These are phyloP conservation scores for Amphicarpaea edgeworthii DNA, from an alignment of 306 rosid genomes.

Conservation along the genomic window DNA sequence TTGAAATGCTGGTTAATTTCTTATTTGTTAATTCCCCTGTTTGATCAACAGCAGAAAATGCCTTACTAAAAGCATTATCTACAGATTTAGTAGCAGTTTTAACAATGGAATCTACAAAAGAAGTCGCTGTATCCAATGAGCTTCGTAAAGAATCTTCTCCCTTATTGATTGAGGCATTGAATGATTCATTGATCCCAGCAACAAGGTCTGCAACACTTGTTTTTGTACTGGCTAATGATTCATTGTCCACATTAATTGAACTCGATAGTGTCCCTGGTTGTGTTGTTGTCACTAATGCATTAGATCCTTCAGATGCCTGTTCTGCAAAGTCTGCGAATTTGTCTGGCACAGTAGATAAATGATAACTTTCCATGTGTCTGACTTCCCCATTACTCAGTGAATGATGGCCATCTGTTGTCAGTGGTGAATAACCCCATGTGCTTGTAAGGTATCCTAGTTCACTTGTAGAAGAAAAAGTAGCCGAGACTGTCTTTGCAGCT, in stretches of 20 bases:
- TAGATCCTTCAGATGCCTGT: conserved; percentile 44
- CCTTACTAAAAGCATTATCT: conserved; percentile 59
- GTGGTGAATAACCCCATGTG: conserved; percentile 1
- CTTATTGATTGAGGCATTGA: conserved; percentile 55
- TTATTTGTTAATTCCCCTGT: conserved; percentile 67
- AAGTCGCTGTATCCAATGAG: conserved; percentile 62
- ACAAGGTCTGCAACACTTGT: conserved; percentile 58
- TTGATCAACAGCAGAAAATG: conserved; percentile 68
- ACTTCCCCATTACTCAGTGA: conserved; percentile 34
- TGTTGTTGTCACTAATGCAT: conserved; percentile 46
- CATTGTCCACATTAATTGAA: conserved; percentile 50
- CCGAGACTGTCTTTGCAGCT: conserved; percentile 54
- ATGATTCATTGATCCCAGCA: conserved; percentile 40
- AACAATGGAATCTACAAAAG: conserved; percentile 62
- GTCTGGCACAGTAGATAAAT: conserved; percentile 48
- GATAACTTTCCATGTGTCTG: conserved; percentile 52
- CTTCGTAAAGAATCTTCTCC: conserved; percentile 64
- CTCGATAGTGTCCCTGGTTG: conserved; percentile 55
- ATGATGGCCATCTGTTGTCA: too few relatives aligned
- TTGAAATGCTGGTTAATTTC: conserved; percentile 62
- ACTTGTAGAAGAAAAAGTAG: conserved; percentile 42
- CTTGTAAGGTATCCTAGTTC: conserved; percentile 3
- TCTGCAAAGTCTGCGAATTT: conserved; percentile 52
- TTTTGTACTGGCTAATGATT: conserved; percentile 55
- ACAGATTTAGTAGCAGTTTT: conserved; percentile 62